phyloP scores from a whole-genome alignment of 1,139 yeast genomes.

The Yamadazyma triangularis region DNA sequence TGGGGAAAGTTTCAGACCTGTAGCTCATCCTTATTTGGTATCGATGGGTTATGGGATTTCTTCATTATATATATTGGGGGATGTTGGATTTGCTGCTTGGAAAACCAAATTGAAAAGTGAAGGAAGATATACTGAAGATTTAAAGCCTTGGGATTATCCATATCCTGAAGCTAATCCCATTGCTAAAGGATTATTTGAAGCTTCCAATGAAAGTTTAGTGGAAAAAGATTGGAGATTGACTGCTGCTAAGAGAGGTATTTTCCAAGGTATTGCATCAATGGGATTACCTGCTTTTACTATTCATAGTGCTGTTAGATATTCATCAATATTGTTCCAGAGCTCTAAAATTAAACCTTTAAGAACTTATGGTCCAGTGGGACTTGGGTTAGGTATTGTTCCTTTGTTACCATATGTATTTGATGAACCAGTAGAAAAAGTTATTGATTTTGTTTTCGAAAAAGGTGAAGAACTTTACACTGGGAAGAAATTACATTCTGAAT shows the following conservation, averaged over 20 bases:
- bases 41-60: constrained; percentile 67
- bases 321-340: constrained; percentile 54
- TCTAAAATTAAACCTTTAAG: constrained; percentile 33
- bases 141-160: constrained; percentile 63
- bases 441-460: constrained; percentile 60
- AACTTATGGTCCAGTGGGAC: constrained; percentile 71
- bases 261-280: constrained; percentile 82
- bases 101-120: constrained; percentile 63
- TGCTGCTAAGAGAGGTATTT: constrained; percentile 66
- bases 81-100: constrained; percentile 75
- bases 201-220: constrained; percentile 22
- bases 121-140: constrained; percentile 59
- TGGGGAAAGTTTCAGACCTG: constrained; percentile 87
- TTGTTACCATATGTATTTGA: constrained; percentile 74
- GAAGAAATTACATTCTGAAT: not conserved
- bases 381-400: constrained; percentile 77
- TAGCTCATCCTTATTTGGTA: constrained; percentile 67
- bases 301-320: constrained; percentile 71
- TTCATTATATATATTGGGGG: constrained; percentile 77
- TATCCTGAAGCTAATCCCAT: constrained; percentile 40
- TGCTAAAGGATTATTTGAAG: constrained; percentile 32
- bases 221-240: constrained; percentile 62
- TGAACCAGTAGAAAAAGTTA: constrained; percentile 72
- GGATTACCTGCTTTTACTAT: constrained; percentile 85
- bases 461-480: constrained; percentile 38